These are phyloP conservation scores for Trichoderma reesei DNA, from an alignment of 495 filamentous ascomycete genomes.

Conservation along the genomic window DNA sequence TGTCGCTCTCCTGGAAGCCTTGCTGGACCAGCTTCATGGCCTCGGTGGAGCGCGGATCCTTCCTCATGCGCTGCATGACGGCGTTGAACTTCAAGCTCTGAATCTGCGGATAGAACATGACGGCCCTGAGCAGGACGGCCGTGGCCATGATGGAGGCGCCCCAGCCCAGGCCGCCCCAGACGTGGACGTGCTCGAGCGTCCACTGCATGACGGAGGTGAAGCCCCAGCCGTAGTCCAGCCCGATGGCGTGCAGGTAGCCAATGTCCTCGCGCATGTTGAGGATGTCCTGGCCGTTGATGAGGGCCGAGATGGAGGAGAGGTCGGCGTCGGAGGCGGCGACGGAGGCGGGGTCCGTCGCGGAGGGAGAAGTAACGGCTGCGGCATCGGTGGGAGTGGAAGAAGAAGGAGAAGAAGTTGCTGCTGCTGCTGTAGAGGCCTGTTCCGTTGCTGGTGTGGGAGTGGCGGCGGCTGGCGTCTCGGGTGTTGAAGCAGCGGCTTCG, in stretches of 20 bases:
- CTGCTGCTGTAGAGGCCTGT: slow-evolving; percentile 18
- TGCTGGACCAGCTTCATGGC: slow-evolving; percentile 38
- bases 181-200: slow-evolving; percentile 70
- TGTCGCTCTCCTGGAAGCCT: slow-evolving; percentile 27
- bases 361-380: slow-evolving; percentile 7
- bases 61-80: slow-evolving; percentile 39
- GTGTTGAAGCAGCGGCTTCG: background rate
- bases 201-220: slow-evolving; percentile 59
- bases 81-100: slow-evolving; percentile 49
- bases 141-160: slow-evolving; percentile 60
- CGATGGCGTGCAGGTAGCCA: slow-evolving; percentile 73
- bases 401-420: no score
- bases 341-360: background rate
- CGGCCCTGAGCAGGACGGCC: slow-evolving; percentile 52
- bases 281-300: slow-evolving; percentile 31
- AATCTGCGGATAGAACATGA: slow-evolving; percentile 55
- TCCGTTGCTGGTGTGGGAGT: slow-evolving; percentile 13
- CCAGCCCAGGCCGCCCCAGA: slow-evolving; percentile 68
- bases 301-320: slow-evolving; percentile 17
- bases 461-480: slow-evolving; percentile 13
- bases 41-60: slow-evolving; percentile 42
- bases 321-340: slow-evolving; percentile 9
- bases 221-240: slow-evolving; percentile 80
- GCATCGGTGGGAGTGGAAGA: slow-evolving; percentile 10
- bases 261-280: slow-evolving; percentile 55